These are phyloP conservation scores for Hypoxylon lienhwacheense DNA, from an alignment of 495 filamentous ascomycete genomes.

Conservation along the genomic window DNA sequence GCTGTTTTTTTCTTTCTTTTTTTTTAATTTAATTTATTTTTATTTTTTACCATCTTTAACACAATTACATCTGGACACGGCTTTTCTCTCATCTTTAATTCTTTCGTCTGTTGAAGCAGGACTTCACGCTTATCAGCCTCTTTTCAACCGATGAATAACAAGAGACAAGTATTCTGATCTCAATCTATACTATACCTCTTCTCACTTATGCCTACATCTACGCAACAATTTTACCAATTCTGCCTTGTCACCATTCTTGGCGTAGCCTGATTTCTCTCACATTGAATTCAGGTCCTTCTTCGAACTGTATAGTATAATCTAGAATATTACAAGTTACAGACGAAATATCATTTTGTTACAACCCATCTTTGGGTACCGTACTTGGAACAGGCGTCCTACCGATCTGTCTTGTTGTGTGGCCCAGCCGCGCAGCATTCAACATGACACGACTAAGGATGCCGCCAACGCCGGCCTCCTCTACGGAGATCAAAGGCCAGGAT, in stretches of 20 bases:
- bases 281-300: neutral
- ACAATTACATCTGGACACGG: constrained; percentile 19
- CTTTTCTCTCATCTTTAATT: constrained; percentile 14
- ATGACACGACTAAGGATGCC: constrained; percentile 75
- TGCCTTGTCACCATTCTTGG: neutral
- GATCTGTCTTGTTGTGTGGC: constrained; percentile 17
- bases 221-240: constrained; percentile 10
- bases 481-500: constrained; percentile 79
- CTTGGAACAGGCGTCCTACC: neutral
- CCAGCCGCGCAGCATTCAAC: constrained; percentile 30
- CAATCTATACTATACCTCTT: constrained; percentile 6
- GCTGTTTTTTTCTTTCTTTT: too few species aligned
- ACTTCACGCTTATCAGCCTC: neutral
- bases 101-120: constrained; percentile 9
- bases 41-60: constrained; percentile 24
- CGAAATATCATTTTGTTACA: too few species aligned
- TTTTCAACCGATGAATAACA: constrained; percentile 1
- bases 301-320: neutral
- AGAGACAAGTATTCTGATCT: constrained; percentile 1
- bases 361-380: neutral
- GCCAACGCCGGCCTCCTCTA: constrained; percentile 83
- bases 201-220: constrained; percentile 4
- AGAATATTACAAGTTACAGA: too few species aligned
- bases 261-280: neutral
- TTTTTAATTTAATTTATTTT: too few species aligned